Evolutionary conservation across 2,329 filamentous ascomycete genomes (phyloP), one percentile per base, ranked within the genome.

Genomic region (Claviceps maximensis): DNA sequence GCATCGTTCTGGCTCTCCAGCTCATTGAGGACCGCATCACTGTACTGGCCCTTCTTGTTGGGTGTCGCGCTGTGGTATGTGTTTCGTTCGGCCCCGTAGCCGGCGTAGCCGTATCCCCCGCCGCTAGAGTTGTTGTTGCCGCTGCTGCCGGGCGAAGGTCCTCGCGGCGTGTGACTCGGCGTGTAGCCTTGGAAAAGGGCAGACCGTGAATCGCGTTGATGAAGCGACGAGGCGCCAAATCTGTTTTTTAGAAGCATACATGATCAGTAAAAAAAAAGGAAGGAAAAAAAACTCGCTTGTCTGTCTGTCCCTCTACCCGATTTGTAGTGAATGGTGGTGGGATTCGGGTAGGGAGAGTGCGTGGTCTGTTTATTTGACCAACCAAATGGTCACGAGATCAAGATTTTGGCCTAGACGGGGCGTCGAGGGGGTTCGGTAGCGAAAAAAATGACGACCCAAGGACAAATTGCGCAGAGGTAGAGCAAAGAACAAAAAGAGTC

Each of bases 1-100:
- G 82, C 77, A 61, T 96, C 90, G 65, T 97, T 97, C 72, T 98
- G 93, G 63, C 87, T 91, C 74, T 98, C 93, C 56, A 98, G 78
- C 71, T 95, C 89, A 66, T 88, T 89, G 51, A 98, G 78, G 48
- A 95, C 89, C 21, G 90, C 87, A 62, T 94, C 86, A 65, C 86
- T 91, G 68, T 97, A 97, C 67, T 96, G 90, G 15, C 91, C 91
- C 65, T 85, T 88, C 59, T 58, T 75, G 66, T 89, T 88, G 55
- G 86, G 86, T 55, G 86, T 89, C 59, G 84, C 86, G 33, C 79
- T 69, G 51, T 85, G 74, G 66, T 74, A 87, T n/a, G 71, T 71
- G 36, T 62, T 62, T 13, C 56, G 53, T 52, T 63, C 61, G 56
- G 41, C 21, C 4, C 67, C 63, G 49, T 65, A 48, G 12, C 61